Base-by-base conservation (phyloP, 225 moss, liverwort and hornwort species). In the Bryum argenteum region DNA sequence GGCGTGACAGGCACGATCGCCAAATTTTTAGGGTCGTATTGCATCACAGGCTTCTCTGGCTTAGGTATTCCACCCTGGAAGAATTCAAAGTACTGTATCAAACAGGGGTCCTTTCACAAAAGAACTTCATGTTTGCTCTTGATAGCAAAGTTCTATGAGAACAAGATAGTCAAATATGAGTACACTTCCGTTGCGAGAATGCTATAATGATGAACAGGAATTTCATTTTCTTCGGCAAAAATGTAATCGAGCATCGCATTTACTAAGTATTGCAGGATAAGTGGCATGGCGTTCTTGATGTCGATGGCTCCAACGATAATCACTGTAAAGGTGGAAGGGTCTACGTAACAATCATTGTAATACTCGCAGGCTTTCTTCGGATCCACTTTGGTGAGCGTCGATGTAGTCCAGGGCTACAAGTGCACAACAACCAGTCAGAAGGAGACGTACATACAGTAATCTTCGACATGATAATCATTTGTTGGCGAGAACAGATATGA, bases 241-340 rank as follows among this genome's bases (percentile, higher is more conserved):
- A 61, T 63, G 55, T 22, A 72, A 19, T 64, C 63, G 38, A 64
- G 38, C 68, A 73, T 48, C 17, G 15, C 11, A 41, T 60, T 33
- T 71, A 93, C 91, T 89, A 91, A 59, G 71, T 88, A 91, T 73
- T 84, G 82, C 58, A 88, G 75, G 48, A 94, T 84, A 54, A 94
- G 79, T 52, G 91, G 90, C 76, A 90, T 64, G 40, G 87, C 88
- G 73, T 81, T 81, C 24, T 86, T 76, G 44, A 70, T 82, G 52
- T 90, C 85, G 47, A 91, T 71, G 47, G 91, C 88, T 54, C 93
- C 93, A 69, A 91, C 89, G 54, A 94, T 79, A 18, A 84, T 75
- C 43, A 94, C 85, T 15, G 85, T 89, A 63, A 88, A 94, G 16
- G 85, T 76, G 57, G 94, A 91, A 55, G 94, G 94, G 73, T 94